Conservation (phyloP, 192 early-diverging fungal species). For the Spinellus fusiger region DNA sequence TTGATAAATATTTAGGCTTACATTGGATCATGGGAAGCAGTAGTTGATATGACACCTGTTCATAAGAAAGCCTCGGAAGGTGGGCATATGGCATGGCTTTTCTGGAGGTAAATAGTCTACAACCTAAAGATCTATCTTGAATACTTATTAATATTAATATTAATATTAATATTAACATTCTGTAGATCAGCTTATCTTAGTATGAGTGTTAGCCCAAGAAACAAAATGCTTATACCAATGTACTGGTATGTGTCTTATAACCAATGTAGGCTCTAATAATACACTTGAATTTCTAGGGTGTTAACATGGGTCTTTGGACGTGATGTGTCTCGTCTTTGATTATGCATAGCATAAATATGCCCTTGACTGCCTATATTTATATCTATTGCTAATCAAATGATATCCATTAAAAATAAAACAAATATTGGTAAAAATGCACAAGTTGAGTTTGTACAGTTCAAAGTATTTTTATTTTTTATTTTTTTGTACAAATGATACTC, state of each 20-base stretch:
- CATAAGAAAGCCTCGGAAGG: conserved; percentile 42
- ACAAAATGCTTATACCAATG: conserved; percentile 72
- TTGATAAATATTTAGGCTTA: conserved; percentile 48
- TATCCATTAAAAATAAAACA: no score
- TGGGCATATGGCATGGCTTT: conserved; percentile 49
- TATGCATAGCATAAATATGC: no score
- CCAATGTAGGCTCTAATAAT: background rate
- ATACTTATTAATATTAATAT: background rate
- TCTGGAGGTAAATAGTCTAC: conserved; percentile 42
- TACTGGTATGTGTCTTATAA: conserved; percentile 42
- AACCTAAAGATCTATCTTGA: background rate
- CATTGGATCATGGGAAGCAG: conserved; percentile 52
- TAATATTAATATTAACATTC: background rate
- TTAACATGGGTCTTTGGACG: conserved; percentile 21
- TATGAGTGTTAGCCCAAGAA: conserved; percentile 57
- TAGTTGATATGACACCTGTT: conserved; percentile 52
- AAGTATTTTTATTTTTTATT: background rate
- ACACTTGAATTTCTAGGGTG: conserved; percentile 1
- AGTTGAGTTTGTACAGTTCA: no score
- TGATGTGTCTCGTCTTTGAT: conserved; percentile 21
- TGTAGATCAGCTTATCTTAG: conserved; percentile 62
- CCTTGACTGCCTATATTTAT: no score
- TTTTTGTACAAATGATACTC: background rate
- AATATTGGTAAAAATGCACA: no score
- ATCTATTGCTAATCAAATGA: no score